phyloP scores from a whole-genome alignment of 331 rosid species.

The Malus hybrid region DNA sequence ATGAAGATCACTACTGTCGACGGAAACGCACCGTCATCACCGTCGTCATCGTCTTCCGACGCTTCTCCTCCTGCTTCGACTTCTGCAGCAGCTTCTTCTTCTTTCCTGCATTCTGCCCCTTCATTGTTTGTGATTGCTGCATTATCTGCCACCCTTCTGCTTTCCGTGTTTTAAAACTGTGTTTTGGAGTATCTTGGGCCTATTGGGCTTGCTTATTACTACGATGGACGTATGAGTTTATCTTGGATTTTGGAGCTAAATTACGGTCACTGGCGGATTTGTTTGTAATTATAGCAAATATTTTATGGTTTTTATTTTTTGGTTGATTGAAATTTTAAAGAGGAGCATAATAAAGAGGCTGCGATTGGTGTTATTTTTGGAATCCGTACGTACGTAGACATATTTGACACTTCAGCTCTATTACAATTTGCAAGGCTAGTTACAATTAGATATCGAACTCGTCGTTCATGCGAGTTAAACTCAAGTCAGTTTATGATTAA shows the following conservation, averaged over 20 bases:
- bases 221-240: not conserved
- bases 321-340: not conserved
- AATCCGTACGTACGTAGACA: too few species aligned
- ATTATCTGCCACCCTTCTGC: constrained; percentile 7
- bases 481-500: too few species aligned
- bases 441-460: too few species aligned
- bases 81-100: constrained; percentile 12
- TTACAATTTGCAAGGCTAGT: too few species aligned
- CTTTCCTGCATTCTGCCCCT: constrained; percentile 4
- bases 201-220: not conserved
- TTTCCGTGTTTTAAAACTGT: constrained; percentile 6
- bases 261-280: not conserved
- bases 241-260: not conserved
- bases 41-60: constrained; percentile 20
- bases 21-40: constrained; percentile 37
- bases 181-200: not conserved
- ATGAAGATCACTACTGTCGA: constrained; percentile 38
- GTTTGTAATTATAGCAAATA: not conserved
- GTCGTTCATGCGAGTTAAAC: too few species aligned
- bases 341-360: not conserved
- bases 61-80: constrained; percentile 15
- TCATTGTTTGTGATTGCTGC: constrained; percentile 19
- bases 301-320: not conserved
- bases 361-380: too few species aligned
- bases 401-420: too few species aligned